Base-by-base conservation (phyloP, 495 filamentous ascomycete genomes). In the Neurospora sp. region DNA sequence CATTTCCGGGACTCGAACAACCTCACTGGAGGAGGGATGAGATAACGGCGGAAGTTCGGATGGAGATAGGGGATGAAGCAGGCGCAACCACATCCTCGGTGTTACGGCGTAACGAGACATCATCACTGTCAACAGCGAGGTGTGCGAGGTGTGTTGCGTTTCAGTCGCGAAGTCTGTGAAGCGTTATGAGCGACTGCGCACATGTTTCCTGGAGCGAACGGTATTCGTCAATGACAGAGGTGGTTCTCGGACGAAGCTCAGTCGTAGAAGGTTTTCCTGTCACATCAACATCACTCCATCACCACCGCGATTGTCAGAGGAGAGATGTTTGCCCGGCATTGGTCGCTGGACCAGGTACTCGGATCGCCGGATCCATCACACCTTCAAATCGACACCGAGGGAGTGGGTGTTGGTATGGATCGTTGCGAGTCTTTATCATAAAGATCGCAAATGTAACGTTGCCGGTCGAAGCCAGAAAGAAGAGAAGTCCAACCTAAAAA, bases 361-460 rank as follows among this genome's bases (percentile, higher is more conserved):
- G 54, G 20, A 4, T 27, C 48, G 23, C 48, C 48, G 20, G 27
- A 66, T 31, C 54, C 54, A 66, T 66, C 54, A 35, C 54, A 31
- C 27, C 12, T 35, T 18, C 14, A 16, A 31, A 9, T 66, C 6
- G 31, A 35, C 31, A 66, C 2, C 14, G 6, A 35, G 54, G 7
- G 54, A 4, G 54, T 66, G 23, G 27, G 54, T 66, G 27, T 37
- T 66, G 54, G 31, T 66, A 35, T 35, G 54, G 27, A 66, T 66
- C 27, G 54, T 66, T 66, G 54, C 54, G 54, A 66, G 27, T 66
- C 54, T 37, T 66, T 18, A 66, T 66, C 54, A 35, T 66, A 12
- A 16, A 35, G 1, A 9, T 66, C 3, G 5, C 42, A 69, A 35
- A 78, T 79, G 77, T 77, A 80, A 79, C 79, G 79, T 79, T 76